A percentile compares a stretch with the other conserved stretches of the same genome.
Conservation (phyloP, 352 stramenopile species). For the Pythium plurisporium region DNA sequence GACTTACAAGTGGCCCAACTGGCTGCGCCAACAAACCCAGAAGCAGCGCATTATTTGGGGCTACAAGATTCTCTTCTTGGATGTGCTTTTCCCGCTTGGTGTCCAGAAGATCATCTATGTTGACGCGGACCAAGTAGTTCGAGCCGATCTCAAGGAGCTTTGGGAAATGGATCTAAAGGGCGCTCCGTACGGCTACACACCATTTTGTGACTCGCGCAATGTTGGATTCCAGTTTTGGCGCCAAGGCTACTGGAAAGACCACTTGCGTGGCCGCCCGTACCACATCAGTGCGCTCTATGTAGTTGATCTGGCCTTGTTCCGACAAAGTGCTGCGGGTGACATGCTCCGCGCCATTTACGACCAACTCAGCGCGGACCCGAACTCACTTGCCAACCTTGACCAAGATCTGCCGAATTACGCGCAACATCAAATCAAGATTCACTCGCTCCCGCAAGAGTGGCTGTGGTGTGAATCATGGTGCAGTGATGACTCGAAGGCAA, state of each 20-base stretch:
- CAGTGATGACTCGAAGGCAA: constrained; percentile 95
- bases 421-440: constrained; percentile 94
- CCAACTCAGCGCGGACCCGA: constrained; percentile 95
- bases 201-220: constrained; percentile 97
- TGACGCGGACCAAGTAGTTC: constrained; percentile 98
- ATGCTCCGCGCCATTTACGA: constrained; percentile 96
- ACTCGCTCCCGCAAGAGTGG: constrained; percentile 97
- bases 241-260: constrained; percentile 97
- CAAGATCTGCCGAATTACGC: constrained; percentile 99
- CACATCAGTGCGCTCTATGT: constrained; percentile 99
- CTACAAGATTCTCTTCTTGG: constrained; percentile 99
- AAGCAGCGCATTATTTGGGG: constrained; percentile 99
- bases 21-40: constrained; percentile 96
- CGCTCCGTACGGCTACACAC: constrained; percentile 96
- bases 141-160: constrained; percentile 97
- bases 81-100: constrained; percentile 98
- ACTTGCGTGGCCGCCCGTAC: constrained; percentile 96
- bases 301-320: constrained; percentile 96
- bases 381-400: constrained; percentile 98
- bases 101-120: constrained; percentile 99
- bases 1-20: constrained; percentile 99
- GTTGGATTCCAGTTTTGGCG: constrained; percentile 99
- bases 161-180: constrained; percentile 98
- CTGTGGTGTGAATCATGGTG: constrained; percentile 99
- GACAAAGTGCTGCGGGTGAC: constrained; percentile 93